Base-by-base conservation (phyloP, 495 filamentous ascomycete species). In the Annulohypoxylon maeteangense region DNA sequence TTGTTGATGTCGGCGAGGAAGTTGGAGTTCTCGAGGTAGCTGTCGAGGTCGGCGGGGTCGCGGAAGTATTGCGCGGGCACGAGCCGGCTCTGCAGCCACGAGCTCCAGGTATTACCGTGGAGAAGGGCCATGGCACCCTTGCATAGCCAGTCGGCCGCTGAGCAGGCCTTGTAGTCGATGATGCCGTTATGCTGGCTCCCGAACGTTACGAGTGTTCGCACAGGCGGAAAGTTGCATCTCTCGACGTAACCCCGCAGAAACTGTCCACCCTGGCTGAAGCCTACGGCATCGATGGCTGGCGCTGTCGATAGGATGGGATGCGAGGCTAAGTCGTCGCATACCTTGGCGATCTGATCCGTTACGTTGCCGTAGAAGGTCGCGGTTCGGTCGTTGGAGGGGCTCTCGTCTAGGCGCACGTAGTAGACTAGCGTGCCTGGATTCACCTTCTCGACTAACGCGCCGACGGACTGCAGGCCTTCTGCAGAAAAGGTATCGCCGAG, bases 1-100 rank as follows among this genome's bases (percentile, higher is more conserved):
- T 97, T 98, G 81, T 99, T 99, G 79, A 98, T 90, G 78, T 98
- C 95, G n/a, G 95, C 95, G n/a, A 99, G 84, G 78, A 95, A 97
- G 75, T 94, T 96, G 76, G 92, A 95, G 77, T 90, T 68, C 74
- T 92, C 89, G 16, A 98, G 84, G 77, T 98, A 99, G 32, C 79
- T 75, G 4, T 90, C 90, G 61, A 92, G 78, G 67, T 93, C 87
- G 1, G 79, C 82, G 0, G 90, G 89, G 72, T 95, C 88, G 23
- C 95, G 90, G 83, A 90, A 98, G 79, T 99, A 99, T 81, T 99
- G 95, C 56, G 96, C 96, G 0, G 95, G 95, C 4, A 99, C 93
- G 5, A 99, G 82, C 25, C 83, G 86, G 54, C 80, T 81, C 84
- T 99, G 95, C 18, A 93, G 90, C 62, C 89, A 89, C 14, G 81